Percentiles rank a stretch among this genome's conserved stretches.
Conservation (phyloP, 2,329 filamentous ascomycete genomes). For the Diaporthe helianthi region DNA sequence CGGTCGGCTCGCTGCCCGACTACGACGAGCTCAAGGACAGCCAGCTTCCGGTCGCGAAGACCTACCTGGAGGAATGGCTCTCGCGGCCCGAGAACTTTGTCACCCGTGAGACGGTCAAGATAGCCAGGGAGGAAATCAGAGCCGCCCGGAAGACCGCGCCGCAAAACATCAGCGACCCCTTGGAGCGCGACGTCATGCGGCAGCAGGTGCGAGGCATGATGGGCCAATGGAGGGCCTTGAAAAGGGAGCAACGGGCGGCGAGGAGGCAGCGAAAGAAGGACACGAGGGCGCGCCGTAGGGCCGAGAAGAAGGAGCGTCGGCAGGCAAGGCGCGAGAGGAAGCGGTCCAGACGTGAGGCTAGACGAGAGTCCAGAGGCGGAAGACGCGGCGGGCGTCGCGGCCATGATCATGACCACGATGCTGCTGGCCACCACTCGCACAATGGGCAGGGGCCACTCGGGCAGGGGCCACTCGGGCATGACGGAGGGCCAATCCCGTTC, state of each 20-base stretch:
- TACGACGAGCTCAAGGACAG: slow-evolving; percentile 57
- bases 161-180: slow-evolving; percentile 38
- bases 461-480: neutral
- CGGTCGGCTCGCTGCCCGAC: slow-evolving; percentile 60
- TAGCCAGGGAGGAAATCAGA: slow-evolving; percentile 53
- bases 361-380: slow-evolving; percentile 38
- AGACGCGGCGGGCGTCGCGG: neutral
- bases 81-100: slow-evolving; percentile 56
- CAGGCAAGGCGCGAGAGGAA: slow-evolving; percentile 43
- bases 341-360: slow-evolving; percentile 42
- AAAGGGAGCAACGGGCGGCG: slow-evolving; percentile 45
- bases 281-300: slow-evolving; percentile 42
- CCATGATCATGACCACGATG: neutral
- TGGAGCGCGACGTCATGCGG: slow-evolving; percentile 44
- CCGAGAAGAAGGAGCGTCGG: slow-evolving; percentile 41
- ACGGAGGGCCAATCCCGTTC: slow-evolving; percentile 13
- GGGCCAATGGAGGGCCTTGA: slow-evolving; percentile 51
- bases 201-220: slow-evolving; percentile 54
- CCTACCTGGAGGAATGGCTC: slow-evolving; percentile 57
- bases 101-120: slow-evolving; percentile 52
- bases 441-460: neutral
- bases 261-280: slow-evolving; percentile 44
- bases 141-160: slow-evolving; percentile 41
- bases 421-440: neutral
- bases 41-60: slow-evolving; percentile 56